Conservation (phyloP, 495 filamentous ascomycete species). For the Rhypophila decipiens region DNA sequence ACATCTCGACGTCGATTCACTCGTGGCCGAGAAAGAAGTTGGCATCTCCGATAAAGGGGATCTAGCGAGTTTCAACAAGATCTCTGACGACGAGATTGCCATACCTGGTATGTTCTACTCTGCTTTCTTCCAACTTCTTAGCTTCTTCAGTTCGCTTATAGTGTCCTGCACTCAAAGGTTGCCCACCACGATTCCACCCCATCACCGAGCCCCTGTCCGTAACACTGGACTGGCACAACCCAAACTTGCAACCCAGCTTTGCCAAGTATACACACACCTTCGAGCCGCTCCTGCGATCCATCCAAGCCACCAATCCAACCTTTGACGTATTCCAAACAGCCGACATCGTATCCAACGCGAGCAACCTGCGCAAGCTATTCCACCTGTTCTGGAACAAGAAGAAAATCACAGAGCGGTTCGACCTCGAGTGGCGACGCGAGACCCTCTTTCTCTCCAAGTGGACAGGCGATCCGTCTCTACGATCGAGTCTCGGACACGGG, state of each 20-base stretch:
- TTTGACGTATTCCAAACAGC: constrained; percentile 3
- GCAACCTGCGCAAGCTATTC: constrained; percentile 21
- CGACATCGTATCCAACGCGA: constrained; percentile 17
- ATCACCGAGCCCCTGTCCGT: neutral
- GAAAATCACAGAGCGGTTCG: constrained; percentile 6
- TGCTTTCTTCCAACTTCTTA: neutral
- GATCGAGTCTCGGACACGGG: constrained; percentile 9
- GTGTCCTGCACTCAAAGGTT: constrained; percentile 1
- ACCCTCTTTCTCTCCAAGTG: constrained; percentile 16
- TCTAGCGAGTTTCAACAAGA: constrained; percentile 22
- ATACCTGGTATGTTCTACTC: constrained; percentile 15
- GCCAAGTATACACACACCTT: constrained; percentile 9
- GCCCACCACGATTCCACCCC: constrained; percentile 13
- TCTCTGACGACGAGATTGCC: constrained; percentile 13
- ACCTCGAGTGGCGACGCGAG: constrained; percentile 9
- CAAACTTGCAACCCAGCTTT: neutral
- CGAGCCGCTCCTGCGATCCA: constrained; percentile 18
- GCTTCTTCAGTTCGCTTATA: no score
- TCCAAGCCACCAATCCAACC: constrained; percentile 4
- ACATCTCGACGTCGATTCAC: neutral
- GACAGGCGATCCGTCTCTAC: constrained; percentile 8
- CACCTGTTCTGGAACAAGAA: constrained; percentile 9
- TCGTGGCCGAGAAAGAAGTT: neutral
- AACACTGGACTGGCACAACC: constrained; percentile 4
- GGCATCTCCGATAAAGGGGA: constrained; percentile 6